A percentile compares a stretch with the other conserved stretches of the same genome.
These are phyloP conservation scores for Gorgonomyces haynaldii DNA, from an alignment of 192 early-diverging fungal species.

Conservation along the genomic window DNA sequence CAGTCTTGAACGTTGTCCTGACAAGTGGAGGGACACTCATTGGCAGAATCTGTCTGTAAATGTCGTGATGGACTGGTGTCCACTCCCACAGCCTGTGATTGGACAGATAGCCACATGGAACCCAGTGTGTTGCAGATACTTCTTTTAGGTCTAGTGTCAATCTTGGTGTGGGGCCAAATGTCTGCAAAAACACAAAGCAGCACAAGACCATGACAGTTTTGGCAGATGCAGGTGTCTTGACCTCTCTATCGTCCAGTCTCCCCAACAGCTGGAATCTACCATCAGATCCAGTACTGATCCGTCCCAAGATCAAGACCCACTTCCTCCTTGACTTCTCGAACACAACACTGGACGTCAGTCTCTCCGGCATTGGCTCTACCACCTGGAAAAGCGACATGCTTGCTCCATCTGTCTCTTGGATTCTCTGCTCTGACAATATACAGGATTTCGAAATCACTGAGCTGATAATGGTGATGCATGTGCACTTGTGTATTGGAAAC, in stretches of 20 bases:
- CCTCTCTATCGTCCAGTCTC: slow-evolving; percentile 7
- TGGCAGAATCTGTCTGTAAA: background rate
- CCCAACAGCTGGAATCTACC: background rate
- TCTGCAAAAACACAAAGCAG: slow-evolving; percentile 7
- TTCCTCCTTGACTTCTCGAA: slow-evolving; percentile 5
- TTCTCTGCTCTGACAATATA: slow-evolving; percentile 2
- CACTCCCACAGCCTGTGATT: background rate
- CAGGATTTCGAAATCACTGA: background rate
- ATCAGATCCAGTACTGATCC: background rate
- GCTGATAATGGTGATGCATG: background rate
- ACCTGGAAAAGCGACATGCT: slow-evolving; percentile 8
- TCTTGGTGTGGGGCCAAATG: too few relatives aligned
- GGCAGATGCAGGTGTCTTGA: slow-evolving; percentile 1
- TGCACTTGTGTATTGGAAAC: too few relatives aligned
- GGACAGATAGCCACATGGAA: background rate
- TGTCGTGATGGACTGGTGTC: background rate
- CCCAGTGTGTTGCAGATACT: slow-evolving; percentile 1
- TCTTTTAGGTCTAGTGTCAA: background rate
- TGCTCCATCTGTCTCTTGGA: slow-evolving; percentile 3
- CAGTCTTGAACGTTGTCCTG: too few relatives aligned
- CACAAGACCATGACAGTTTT: slow-evolving; percentile 6
- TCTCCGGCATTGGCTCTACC: background rate
- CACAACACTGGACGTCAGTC: background rate
- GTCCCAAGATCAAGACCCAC: background rate
- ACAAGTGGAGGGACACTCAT: too few relatives aligned